Base-by-base conservation (phyloP, 805 yeast genomes). In the Hyphopichia homilentoma region DNA sequence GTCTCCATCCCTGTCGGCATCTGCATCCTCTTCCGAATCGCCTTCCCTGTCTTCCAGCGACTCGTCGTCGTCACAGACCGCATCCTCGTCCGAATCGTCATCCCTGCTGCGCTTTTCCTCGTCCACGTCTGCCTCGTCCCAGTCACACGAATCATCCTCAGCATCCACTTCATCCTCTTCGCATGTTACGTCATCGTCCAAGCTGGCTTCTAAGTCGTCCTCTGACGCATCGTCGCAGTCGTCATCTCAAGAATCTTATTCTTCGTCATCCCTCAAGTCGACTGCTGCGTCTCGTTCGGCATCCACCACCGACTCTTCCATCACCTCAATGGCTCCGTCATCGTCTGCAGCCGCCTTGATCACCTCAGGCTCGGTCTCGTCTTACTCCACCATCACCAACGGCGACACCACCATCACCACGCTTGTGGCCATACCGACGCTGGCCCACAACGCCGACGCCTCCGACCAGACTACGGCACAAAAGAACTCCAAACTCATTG, bases 401-500 rank as follows among this genome's bases (percentile, higher is more conserved):
- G 32, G 21, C 11, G 61, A 58, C 31, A 62, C 68, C 8, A 66
- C 73, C 25, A 54, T 65, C 30, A 66, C 71, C 14, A 61, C 70
- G 1, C 48, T 63, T 14, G 48, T 66, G 3, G 47, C 68, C 1
- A 57, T 63, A 1, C 67, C 70, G 4, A 63, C 70, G 1, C 52
- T 59, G 3, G 54, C 58, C 5, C 35, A 44, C 3, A 34, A 38
- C 6, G 26, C 32, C 13, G 35, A 50, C 7, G 34, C 34, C 13
- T 31, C 39, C 9, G 33, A 30, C 30, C 33, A 38, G 23, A 26
- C 48, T 16, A 29, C 43, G 2, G 41, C 52, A 5, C 36, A 43
- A 21, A 45, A 43, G 15, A 62, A 59, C 39, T 51, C 65, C 23
- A 63, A 58, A 39, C 47, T 66, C 25, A 63, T 66, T 15, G 73